A percentile compares a stretch with the other conserved stretches of the same genome.
Evolutionary conservation across 1,284 basidiomycete genomes (phyloP).

Genomic region (Ganoderma lingzhi): DNA sequence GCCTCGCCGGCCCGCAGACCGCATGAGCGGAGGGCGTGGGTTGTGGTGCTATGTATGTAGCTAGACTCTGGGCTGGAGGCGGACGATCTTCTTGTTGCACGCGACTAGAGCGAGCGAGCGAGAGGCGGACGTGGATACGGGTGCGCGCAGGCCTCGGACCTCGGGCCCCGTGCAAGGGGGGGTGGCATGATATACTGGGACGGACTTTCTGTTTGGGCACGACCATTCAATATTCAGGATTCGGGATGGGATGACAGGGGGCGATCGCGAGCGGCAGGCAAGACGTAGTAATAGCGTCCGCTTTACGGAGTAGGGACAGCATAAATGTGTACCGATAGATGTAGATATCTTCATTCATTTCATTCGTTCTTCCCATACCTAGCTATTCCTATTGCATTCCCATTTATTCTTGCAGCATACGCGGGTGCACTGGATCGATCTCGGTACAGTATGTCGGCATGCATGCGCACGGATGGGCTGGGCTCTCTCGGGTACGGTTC

Average conservation of each 20-base stretch:
- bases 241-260: too few species aligned
- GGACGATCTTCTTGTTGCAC: not conserved
- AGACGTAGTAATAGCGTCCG: not conserved
- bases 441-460: not conserved
- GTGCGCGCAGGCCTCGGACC: too few species aligned
- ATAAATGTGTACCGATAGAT: slow-evolving; percentile 5
- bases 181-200: not conserved
- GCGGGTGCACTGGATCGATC: not conserved
- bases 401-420: not conserved
- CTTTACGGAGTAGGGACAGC: not conserved
- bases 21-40: slow-evolving; percentile 10
- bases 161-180: not conserved
- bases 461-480: not conserved
- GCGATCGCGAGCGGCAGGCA: not conserved
- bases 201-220: slow-evolving; percentile 6
- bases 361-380: not conserved
- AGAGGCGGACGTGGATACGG: too few species aligned
- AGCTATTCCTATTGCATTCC: not conserved
- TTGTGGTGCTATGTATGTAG: too few species aligned
- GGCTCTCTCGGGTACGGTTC: not conserved
- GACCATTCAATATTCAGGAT: not conserved
- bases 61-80: too few species aligned
- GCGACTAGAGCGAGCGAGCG: too few species aligned
- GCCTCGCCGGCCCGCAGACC: slow-evolving; percentile 74
- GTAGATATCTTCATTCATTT: not conserved